Evolutionary conservation across 495 filamentous ascomycete species (phyloP), one percentile per base, ranked within the genome.

Genomic region (Xylaria venustula): DNA sequence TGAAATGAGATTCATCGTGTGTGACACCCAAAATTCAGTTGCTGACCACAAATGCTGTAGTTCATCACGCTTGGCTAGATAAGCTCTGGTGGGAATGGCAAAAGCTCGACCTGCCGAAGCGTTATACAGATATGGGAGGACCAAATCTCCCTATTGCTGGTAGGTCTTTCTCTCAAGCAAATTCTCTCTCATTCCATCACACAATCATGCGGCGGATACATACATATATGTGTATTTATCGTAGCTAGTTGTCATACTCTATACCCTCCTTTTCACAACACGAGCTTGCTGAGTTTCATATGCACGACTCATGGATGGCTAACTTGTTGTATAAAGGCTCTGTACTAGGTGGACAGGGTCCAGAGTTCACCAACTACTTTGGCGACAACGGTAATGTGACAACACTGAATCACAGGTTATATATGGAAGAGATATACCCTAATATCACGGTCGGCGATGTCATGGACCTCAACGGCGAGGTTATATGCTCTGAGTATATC

Each of bases 71-170:
- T 7, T 79, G 76, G 68, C 69, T 85, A 7, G 82, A 83, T 63
- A 75, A 77, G 15, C 17, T 83, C 19, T 85, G 80, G 79, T 73
- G 73, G 67, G 56, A 69, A 12, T 85, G 82, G 81, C 82, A 83
- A 61, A 64, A 73, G 17, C 46, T 62, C 25, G 63, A 76, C 54
- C 63, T 70, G n/a, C 30, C 64, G n/a, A 62, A 40, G 17, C 59
- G 72, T 2, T 52, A 71, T 17, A 66, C 42, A 12, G 70, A 75
- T 7, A 70, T 75, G 30, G 62, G 63, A 15, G 72, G 72, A 5
- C 55, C 54, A 40, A 74, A 71, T 30, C 44, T 59, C 4, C 56
- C 56, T 50, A 62, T 61, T 9, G 22, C 25, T 28, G 54, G 57
- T 17, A 34, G 30, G 20, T 22, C 4, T 61, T 59, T 12, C 46